Percentiles rank a stretch among this genome's conserved stretches.
Evolutionary conservation across 2,329 filamentous ascomycete species (phyloP).

Genomic region (Xenoacremonium recifei): DNA sequence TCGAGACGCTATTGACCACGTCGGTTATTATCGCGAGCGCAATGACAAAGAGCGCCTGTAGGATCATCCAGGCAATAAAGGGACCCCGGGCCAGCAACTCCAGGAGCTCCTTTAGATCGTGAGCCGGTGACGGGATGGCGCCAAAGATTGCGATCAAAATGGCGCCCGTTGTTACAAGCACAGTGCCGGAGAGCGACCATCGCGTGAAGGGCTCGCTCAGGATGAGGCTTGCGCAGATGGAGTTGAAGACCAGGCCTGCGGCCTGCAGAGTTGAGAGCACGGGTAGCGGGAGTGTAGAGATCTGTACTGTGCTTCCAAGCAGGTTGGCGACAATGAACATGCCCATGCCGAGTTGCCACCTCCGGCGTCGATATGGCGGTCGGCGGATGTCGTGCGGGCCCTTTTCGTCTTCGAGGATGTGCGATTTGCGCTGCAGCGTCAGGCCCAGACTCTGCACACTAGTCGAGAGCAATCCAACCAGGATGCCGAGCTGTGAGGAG

Average conservation of each 20-base stretch:
- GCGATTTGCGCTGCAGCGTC: constrained; percentile 95
- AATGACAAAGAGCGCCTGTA: constrained; percentile 72
- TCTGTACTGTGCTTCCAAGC: constrained; percentile 93
- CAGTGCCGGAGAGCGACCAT: constrained; percentile 87
- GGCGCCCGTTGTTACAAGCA: constrained; percentile 86
- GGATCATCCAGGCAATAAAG: constrained; percentile 87
- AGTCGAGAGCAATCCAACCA: constrained; percentile 90
- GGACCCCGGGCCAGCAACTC: constrained; percentile 68
- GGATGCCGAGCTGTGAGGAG: constrained; percentile 71
- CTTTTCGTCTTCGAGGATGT: constrained; percentile 96
- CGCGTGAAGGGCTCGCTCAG: constrained; percentile 90
- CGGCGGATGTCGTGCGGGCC: constrained; percentile 72
- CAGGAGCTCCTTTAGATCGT: constrained; percentile 80
- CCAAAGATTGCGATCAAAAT: constrained; percentile 91
- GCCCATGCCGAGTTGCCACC: constrained; percentile 97
- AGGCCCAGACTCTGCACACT: constrained; percentile 93
- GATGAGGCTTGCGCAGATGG: constrained; percentile 91
- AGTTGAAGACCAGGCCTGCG: constrained; percentile 96
- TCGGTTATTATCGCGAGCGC: constrained; percentile 64
- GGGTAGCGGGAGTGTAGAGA: constrained; percentile 90
- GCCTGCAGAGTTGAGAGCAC: constrained; percentile 94
- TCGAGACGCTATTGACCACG: constrained; percentile 50
- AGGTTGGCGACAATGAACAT: constrained; percentile 97
- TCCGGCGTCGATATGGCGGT: constrained; percentile 82
- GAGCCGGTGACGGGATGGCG: constrained; percentile 88